Percentiles rank a stretch among this genome's conserved stretches.
Evolutionary conservation across 768 basidiomycete genomes (phyloP).

Genomic region (Rhodocollybia butyracea): DNA sequence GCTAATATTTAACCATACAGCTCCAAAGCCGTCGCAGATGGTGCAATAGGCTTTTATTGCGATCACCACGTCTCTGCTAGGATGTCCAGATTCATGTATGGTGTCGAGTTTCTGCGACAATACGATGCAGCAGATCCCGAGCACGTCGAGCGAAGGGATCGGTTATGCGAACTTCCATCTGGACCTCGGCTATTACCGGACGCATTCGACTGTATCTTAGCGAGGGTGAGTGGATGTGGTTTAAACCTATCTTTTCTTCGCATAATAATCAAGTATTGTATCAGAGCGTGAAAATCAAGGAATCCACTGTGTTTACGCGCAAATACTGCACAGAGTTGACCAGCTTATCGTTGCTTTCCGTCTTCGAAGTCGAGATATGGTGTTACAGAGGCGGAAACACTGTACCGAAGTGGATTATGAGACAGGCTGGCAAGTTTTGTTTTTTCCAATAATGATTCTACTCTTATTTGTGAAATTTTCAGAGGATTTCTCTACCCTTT

Average conservation of each 20-base stretch:
- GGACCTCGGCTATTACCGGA: constrained; percentile 77
- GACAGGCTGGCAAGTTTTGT: constrained; percentile 44
- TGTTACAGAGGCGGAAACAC: constrained; percentile 74
- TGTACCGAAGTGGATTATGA: constrained; percentile 72
- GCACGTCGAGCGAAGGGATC: constrained; percentile 58
- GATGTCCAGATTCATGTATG: constrained; percentile 79
- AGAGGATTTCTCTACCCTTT: constrained; percentile 76
- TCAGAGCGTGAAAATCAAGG: constrained; percentile 72
- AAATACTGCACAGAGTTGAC: constrained; percentile 85
- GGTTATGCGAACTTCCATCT: constrained; percentile 72
- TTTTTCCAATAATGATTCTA: not conserved
- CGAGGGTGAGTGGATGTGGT: constrained; percentile 44
- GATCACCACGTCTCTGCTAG: constrained; percentile 83
- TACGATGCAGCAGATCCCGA: constrained; percentile 64
- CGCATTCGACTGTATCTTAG: constrained; percentile 79
- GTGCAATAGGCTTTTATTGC: constrained; percentile 80
- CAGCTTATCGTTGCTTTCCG: constrained; percentile 67
- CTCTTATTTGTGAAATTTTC: constrained; percentile 1
- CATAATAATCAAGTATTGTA: not conserved
- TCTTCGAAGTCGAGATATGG: constrained; percentile 85
- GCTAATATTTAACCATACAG: constrained; percentile 28
- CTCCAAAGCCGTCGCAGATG: constrained; percentile 83
- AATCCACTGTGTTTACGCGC: constrained; percentile 75
- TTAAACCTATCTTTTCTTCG: constrained; percentile 4
- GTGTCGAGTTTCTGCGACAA: constrained; percentile 74